Percentiles rank a stretch among this genome's conserved stretches.
These are phyloP conservation scores for Pyrenochaeta sp. DNA, from an alignment of 2,329 filamentous ascomycete genomes.

Conservation along the genomic window DNA sequence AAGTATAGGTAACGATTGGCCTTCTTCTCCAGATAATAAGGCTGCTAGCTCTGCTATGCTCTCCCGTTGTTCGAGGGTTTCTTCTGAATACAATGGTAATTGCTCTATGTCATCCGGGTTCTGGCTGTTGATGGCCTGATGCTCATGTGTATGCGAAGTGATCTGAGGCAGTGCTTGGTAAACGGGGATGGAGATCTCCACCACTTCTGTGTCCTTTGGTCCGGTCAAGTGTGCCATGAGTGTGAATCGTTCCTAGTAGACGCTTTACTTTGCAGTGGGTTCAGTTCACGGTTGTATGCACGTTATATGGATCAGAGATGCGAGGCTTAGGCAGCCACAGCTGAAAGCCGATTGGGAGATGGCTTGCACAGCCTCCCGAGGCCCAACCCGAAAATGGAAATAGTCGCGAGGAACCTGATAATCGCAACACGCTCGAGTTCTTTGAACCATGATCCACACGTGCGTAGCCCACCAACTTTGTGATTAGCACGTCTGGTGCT, in stretches of 20 bases:
- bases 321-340: slow-evolving; percentile 1
- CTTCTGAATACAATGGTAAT: background rate
- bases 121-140: background rate
- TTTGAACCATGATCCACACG: too few species aligned
- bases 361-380: background rate
- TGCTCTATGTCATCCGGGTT: background rate
- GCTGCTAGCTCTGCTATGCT: background rate
- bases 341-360: background rate
- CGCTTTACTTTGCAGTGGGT: background rate
- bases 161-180: background rate
- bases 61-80: background rate
- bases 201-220: background rate
- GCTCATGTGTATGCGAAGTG: background rate
- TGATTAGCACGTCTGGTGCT: too few species aligned
- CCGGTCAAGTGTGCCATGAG: background rate
- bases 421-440: too few species aligned
- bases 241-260: background rate
- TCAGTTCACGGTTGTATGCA: background rate
- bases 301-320: background rate
- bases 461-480: too few species aligned
- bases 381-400: background rate
- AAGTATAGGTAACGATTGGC: background rate
- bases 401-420: background rate
- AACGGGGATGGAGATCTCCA: background rate
- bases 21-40: background rate